Percentiles rank a stretch among this genome's conserved stretches.
Evolutionary conservation across 1,284 basidiomycete species (phyloP).

Genomic region (Cerrena zonata): DNA sequence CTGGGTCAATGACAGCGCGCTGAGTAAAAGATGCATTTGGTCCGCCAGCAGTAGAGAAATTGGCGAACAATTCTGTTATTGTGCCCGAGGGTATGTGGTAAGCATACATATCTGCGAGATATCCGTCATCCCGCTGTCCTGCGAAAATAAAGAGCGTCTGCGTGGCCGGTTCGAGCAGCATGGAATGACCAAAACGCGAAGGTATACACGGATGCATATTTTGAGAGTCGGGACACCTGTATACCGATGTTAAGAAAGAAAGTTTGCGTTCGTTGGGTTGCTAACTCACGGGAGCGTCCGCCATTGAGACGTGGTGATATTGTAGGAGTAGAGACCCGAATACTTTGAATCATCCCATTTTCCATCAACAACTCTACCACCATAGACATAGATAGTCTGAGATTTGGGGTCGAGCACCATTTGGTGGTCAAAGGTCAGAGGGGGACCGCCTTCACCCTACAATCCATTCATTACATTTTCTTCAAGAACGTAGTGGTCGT

Average conservation of each 20-base stretch:
- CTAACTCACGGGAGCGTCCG: slow-evolving; percentile 52
- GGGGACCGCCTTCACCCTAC: slow-evolving; percentile 63
- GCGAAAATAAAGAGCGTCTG: slow-evolving; percentile 64
- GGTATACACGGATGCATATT: slow-evolving; percentile 33
- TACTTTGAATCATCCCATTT: slow-evolving; percentile 54
- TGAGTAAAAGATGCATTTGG: slow-evolving; percentile 68
- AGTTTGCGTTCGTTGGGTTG: background rate
- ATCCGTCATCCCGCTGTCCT: slow-evolving; percentile 60
- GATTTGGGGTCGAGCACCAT: slow-evolving; percentile 71
- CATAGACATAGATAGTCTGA: slow-evolving; percentile 73
- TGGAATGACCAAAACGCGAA: slow-evolving; percentile 68
- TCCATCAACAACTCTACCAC: slow-evolving; percentile 67
- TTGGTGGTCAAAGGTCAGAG: slow-evolving; percentile 75
- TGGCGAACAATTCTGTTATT: slow-evolving; percentile 56
- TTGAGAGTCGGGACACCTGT: slow-evolving; percentile 16
- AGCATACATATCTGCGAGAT: slow-evolving; percentile 68
- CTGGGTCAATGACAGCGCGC: slow-evolving; percentile 60
- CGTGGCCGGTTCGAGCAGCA: slow-evolving; percentile 60
- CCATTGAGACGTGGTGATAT: slow-evolving; percentile 59
- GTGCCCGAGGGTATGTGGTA: slow-evolving; percentile 57
- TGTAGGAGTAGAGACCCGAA: slow-evolving; percentile 67
- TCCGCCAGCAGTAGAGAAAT: slow-evolving; percentile 53
- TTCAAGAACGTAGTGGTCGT: background rate
- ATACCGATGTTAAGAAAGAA: background rate
- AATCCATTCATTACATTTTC: slow-evolving; percentile 1